phyloP scores from a whole-genome alignment of 2,329 filamentous ascomycete species.

The Colletotrichum euphorbiae region DNA sequence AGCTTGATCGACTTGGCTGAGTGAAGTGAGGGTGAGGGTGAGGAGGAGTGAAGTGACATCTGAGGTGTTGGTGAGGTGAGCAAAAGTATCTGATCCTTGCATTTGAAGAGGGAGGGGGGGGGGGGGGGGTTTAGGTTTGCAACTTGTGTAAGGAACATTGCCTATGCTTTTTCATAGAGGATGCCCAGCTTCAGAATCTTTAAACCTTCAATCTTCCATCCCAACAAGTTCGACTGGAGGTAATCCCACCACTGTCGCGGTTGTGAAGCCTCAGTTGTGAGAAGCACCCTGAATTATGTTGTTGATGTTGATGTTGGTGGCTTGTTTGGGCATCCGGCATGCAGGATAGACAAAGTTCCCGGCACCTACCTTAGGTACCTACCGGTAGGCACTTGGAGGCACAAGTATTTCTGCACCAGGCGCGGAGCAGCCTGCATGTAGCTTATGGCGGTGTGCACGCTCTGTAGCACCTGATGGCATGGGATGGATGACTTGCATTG shows the following conservation, averaged over 20 bases:
- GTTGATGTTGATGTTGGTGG: conserved; percentile 9
- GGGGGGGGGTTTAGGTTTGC: background rate
- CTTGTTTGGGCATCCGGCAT: conserved; percentile 25
- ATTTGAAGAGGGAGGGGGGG: background rate
- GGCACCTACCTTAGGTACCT: background rate
- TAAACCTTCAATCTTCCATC: too few relatives aligned
- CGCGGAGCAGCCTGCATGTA: conserved; percentile 1
- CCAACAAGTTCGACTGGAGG: background rate
- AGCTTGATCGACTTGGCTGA: background rate
- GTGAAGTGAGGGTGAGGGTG: background rate
- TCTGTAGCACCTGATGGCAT: background rate
- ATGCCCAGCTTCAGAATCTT: too few relatives aligned
- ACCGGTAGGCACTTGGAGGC: background rate
- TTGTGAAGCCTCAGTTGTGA: background rate
- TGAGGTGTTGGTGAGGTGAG: too few relatives aligned
- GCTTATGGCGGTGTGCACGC: background rate
- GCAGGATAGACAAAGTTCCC: background rate
- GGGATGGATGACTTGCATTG: conserved; percentile 2
- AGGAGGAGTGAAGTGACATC: too few relatives aligned
- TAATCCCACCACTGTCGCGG: background rate
- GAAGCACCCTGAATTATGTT: conserved; percentile 1
- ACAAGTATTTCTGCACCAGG: background rate
- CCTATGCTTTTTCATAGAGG: background rate
- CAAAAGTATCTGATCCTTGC: background rate
- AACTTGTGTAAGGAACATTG: background rate